Conservation (phyloP, 2,329 filamentous ascomycete genomes). For the Penicillium sclerotiorum region DNA sequence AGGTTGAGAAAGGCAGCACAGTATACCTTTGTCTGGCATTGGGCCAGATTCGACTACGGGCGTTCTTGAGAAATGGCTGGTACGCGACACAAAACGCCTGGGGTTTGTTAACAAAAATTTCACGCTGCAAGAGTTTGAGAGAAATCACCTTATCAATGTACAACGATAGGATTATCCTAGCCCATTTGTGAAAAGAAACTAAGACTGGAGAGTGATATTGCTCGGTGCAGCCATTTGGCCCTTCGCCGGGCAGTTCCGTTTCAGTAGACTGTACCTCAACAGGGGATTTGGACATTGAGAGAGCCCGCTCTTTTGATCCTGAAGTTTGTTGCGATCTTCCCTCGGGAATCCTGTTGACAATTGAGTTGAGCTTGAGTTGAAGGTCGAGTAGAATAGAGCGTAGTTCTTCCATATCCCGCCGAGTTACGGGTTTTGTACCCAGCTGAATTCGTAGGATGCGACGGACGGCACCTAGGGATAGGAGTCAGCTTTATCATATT, state of each 20-base stretch:
- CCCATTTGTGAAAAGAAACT: conserved; percentile 51
- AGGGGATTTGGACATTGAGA: conserved; percentile 33
- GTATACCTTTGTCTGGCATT: conserved; percentile 49
- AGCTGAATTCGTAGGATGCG: conserved; percentile 49
- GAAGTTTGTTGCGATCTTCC: conserved; percentile 27
- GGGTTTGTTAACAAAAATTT: conserved; percentile 15
- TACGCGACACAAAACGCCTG: conserved; percentile 51
- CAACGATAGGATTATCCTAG: conserved; percentile 47
- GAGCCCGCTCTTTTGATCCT: conserved; percentile 21
- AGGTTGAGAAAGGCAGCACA: neutral
- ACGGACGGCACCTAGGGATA: conserved; percentile 41
- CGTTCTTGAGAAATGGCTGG: conserved; percentile 53
- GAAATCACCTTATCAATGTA: conserved; percentile 47
- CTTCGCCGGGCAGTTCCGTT: conserved; percentile 39
- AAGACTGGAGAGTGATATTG: conserved; percentile 49
- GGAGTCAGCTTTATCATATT: conserved; percentile 5
- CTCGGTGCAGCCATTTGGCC: conserved; percentile 39
- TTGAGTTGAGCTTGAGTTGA: conserved; percentile 44
- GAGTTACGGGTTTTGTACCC: conserved; percentile 47
- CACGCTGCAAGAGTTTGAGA: neutral
- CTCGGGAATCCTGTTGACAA: conserved; percentile 48
- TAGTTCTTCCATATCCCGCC: conserved; percentile 49
- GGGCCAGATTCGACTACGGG: conserved; percentile 51
- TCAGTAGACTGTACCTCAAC: conserved; percentile 28
- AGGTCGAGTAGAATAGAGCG: conserved; percentile 45